Base-by-base conservation (phyloP, 306 rosid genomes). In the Fragaria vesca region DNA sequence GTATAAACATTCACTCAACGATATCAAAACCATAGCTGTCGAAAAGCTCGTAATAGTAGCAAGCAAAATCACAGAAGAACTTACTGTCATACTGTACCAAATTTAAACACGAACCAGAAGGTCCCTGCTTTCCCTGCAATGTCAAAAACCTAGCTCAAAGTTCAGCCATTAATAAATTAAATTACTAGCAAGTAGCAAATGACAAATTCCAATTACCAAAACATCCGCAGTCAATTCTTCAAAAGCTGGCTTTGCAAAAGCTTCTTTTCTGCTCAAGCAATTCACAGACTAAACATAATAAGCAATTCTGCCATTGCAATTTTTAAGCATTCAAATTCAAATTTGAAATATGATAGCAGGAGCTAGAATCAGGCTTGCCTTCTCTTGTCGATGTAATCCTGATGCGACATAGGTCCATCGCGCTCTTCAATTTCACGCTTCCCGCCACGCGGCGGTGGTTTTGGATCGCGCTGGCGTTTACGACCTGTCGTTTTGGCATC, bases 41-140 rank as follows among this genome's bases (percentile, higher is more conserved):
- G 36, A 34, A 8, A 52, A 72, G 7, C 48, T n/a, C 11, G 66
- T 54, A 34, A 16, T 36, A 54, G 66, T 6, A 36, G 34, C 36
- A 34, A 52, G 50, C 13, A 12, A 36, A 54, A 24, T 60, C 36
- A 60, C 40, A 28, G 69, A 63, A 15, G 4, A 63, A 30, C 55
- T 87, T 86, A 93, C 98, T 91, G 40, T 87, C 90, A 78, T 93
- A 91, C 38, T 80, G 90, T 43, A 93, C 97, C 87, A 91, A 86
- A 85, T 79, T 81, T n/a, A 79, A 26, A 54, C 87, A 82, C 38
- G 78, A 85, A 72, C 51, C 75, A n/a, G 89, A 76, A 66, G 87
- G 71, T 83, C 83, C 91, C 90, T 85, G 90, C 30, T 78, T 85
- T 82, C 87, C 90, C 95, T 88, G 86, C 42, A 78, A 82, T 76